Percentiles rank a stretch among this genome's conserved stretches.
Evolutionary conservation across 1,284 basidiomycete species (phyloP).

Genomic region (Ceratobasidium sp.): DNA sequence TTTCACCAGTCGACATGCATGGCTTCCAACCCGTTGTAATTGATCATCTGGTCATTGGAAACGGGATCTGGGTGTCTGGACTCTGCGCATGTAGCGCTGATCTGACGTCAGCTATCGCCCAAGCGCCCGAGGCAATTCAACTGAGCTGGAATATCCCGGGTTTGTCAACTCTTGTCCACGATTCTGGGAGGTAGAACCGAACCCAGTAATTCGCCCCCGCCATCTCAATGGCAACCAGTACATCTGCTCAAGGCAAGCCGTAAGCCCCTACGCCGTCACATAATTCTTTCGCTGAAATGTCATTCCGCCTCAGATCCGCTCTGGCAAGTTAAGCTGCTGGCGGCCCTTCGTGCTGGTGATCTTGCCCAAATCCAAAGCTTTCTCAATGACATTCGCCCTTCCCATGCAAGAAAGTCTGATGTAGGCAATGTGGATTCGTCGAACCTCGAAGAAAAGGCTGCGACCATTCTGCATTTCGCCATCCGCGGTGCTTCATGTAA

Average conservation of each 20-base stretch:
- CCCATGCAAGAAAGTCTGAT: conserved; percentile 58
- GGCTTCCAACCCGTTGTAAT: too few relatives aligned
- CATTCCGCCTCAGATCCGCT: conserved; percentile 60
- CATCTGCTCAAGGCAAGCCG: conserved; percentile 4
- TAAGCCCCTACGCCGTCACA: background rate
- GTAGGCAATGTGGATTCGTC: conserved; percentile 54
- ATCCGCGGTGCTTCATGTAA: conserved; percentile 81
- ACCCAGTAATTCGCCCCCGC: too few relatives aligned
- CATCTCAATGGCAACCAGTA: too few relatives aligned
- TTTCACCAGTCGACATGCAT: too few relatives aligned
- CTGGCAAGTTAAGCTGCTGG: conserved; percentile 78
- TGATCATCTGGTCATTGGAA: too few relatives aligned
- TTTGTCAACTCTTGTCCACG: too few relatives aligned
- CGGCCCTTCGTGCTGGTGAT: conserved; percentile 77
- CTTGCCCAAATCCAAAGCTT: conserved; percentile 81
- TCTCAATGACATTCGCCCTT: conserved; percentile 67
- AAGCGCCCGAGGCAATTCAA: too few relatives aligned
- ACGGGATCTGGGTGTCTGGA: too few relatives aligned
- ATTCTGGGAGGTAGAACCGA: too few relatives aligned
- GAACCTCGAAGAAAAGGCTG: conserved; percentile 62
- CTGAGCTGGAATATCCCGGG: too few relatives aligned
- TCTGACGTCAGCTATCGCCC: too few relatives aligned
- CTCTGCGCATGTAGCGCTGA: too few relatives aligned
- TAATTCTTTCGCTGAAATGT: background rate
- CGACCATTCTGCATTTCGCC: conserved; percentile 82